phyloP scores from a whole-genome alignment of 495 filamentous ascomycete genomes.

The Tuber indicum region DNA sequence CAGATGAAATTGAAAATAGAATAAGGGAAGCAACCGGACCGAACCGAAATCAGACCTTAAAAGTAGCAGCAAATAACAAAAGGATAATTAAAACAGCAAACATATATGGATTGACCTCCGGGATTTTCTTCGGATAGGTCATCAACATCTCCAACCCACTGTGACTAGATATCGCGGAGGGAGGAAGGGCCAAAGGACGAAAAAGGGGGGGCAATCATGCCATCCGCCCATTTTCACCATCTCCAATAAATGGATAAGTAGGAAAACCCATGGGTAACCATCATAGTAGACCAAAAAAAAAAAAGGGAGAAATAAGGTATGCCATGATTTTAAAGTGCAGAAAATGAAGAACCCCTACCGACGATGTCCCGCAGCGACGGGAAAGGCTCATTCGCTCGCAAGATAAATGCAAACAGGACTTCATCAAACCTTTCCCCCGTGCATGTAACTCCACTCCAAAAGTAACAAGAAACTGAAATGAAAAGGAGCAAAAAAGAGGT shows the following conservation, averaged over 20 bases:
- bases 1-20: constrained; percentile 11
- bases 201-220: not conserved
- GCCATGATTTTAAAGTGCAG: constrained; percentile 25
- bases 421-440: constrained; percentile 13
- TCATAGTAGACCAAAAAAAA: not conserved
- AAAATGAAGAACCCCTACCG: constrained; percentile 29
- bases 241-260: constrained; percentile 28
- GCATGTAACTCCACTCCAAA: constrained; percentile 24
- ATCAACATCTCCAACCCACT: not conserved
- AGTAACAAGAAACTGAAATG: not conserved
- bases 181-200: not conserved
- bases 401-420: constrained; percentile 31
- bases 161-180: not conserved
- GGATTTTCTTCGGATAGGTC: not conserved
- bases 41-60: constrained; percentile 31
- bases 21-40: constrained; percentile 21
- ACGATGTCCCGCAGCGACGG: constrained; percentile 34
- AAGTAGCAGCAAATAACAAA: constrained; percentile 21
- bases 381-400: constrained; percentile 26
- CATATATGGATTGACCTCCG: constrained; percentile 7
- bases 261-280: constrained; percentile 4
- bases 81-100: constrained; percentile 14
- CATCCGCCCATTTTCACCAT: constrained; percentile 18
- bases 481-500: not conserved
- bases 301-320: not conserved